Base-by-base conservation (phyloP, 73 alveolate genomes). In the Symbiodinium natans region DNA sequence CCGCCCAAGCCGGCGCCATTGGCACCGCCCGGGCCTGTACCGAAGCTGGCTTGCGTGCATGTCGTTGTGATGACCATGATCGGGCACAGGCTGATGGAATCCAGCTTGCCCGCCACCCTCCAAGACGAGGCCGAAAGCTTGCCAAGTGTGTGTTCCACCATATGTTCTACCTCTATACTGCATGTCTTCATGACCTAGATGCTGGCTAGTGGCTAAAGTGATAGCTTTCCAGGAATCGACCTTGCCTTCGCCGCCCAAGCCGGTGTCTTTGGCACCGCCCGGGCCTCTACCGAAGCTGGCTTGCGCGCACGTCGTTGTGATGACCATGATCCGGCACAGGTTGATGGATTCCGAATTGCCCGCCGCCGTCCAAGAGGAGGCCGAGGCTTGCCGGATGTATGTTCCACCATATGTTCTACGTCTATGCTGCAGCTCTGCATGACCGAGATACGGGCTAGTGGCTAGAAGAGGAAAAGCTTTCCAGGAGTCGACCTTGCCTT, bases 401-500 rank as follows among this genome's bases (percentile, higher is more conserved):
- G 1, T 4, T 10, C 31, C 9, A 52, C 2, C 2, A 21, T 29
- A 15, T 15, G 31, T 29, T 21, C 23, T 52, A 29, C 71, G 27
- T n/a, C n/a, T n/a, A n/a, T n/a, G n/a, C n/a, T n/a, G n/a, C n/a
- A n/a, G n/a, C n/a, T n/a, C n/a, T n/a, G n/a, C n/a, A n/a, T n/a
- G n/a, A n/a, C n/a, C n/a, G n/a, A n/a, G n/a, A n/a, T n/a, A n/a
- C n/a, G n/a, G n/a, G n/a, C n/a, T n/a, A n/a, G n/a, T n/a, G n/a
- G 29, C 6, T 23, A 4, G 71, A n/a, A 19, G n/a, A 4, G 15
- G 1, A 19, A 13, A 2, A 8, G 59, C 23, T 52, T 23, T 4
- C n/a, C 17, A 52, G 71, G 71, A 52, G n/a, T 52, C 71, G 71
- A 52, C 71, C 71, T 52, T 52, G 80, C 80, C 80, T 63, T 63